phyloP scores from a whole-genome alignment of 352 stramenopile genomes.

The Globisporangium spinosum region DNA sequence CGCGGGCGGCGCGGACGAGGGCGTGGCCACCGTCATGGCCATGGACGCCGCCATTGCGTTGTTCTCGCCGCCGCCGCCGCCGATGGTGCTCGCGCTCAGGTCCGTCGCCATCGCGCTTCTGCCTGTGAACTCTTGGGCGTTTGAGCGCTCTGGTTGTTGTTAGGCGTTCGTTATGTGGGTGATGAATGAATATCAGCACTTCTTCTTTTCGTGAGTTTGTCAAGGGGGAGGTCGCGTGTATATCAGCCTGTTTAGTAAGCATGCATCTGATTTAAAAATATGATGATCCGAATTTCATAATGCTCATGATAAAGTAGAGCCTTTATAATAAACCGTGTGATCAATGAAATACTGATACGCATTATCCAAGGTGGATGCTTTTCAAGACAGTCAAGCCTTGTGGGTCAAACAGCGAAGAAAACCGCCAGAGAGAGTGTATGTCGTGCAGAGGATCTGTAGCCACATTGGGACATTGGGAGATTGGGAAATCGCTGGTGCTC shows the following conservation, averaged over 20 bases:
- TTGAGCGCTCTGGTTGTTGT: neutral
- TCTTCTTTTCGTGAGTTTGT: constrained; percentile 6
- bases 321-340: neutral
- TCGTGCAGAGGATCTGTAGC: neutral
- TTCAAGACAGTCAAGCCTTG: constrained; percentile 1
- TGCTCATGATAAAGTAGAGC: neutral
- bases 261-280: too few relatives aligned
- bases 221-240: neutral
- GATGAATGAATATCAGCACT: neutral
- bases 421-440: neutral
- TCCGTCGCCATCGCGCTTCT: constrained; percentile 36
- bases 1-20: constrained; percentile 26
- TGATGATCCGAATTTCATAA: neutral
- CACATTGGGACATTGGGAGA: neutral
- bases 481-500: neutral
- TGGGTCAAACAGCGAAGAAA: neutral
- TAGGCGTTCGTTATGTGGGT: neutral
- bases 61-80: constrained; percentile 14
- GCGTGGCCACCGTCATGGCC: constrained; percentile 8
- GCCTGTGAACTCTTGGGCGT: neutral
- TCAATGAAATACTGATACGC: neutral
- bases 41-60: constrained; percentile 14
- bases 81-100: constrained; percentile 47
- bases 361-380: neutral
- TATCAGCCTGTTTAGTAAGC: too few relatives aligned